Evolutionary conservation across 1,284 basidiomycete genomes (phyloP).

Genomic region (Fomitopsis pinicola): DNA sequence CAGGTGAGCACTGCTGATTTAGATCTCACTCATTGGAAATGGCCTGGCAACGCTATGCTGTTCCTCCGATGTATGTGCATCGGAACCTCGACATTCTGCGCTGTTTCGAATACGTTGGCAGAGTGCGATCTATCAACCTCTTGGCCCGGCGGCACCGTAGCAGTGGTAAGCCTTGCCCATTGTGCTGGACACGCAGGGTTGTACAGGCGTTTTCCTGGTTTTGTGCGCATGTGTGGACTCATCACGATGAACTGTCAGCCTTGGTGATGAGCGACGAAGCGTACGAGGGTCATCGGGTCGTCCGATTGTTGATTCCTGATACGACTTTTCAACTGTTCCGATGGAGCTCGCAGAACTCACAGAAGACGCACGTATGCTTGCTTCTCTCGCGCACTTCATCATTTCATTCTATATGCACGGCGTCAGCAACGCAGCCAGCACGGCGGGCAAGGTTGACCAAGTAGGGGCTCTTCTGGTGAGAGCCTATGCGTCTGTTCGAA

Average conservation of each 20-base stretch:
- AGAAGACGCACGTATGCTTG: not conserved
- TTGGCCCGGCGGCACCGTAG: not conserved
- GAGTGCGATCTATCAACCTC: not conserved
- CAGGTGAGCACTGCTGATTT: not conserved
- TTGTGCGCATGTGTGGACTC: not conserved
- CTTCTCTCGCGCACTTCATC: not conserved
- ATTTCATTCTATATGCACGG: not conserved
- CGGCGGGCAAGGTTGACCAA: not conserved
- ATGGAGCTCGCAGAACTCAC: not conserved
- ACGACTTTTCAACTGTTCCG: not conserved
- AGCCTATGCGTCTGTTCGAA: not conserved
- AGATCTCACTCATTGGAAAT: no score
- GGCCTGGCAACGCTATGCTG: no score
- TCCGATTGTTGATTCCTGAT: not conserved
- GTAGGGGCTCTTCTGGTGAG: not conserved
- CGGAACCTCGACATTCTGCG: no score
- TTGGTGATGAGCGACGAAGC: not conserved
- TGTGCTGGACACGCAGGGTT: not conserved
- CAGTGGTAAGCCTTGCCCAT: not conserved
- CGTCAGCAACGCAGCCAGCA: not conserved
- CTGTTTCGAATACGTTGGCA: no score
- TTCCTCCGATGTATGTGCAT: no score
- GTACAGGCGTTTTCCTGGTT: not conserved
- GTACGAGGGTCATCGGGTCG: not conserved
- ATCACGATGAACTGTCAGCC: not conserved